Percentiles rank a stretch among this genome's conserved stretches.
These are phyloP conservation scores for Cenococcum geophilum DNA, from an alignment of 495 filamentous ascomycete genomes.

Conservation along the genomic window DNA sequence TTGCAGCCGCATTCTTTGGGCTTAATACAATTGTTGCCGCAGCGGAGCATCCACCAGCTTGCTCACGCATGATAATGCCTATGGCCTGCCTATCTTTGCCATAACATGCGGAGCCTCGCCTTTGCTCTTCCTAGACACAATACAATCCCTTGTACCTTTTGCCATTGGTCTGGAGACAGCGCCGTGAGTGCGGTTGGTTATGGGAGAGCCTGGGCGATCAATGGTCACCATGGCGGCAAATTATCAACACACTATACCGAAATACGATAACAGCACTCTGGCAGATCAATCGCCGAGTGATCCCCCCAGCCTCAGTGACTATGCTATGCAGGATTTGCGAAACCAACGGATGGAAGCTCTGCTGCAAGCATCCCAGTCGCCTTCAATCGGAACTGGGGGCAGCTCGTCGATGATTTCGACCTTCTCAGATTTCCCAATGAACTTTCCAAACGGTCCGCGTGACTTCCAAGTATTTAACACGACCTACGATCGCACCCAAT, in stretches of 20 bases:
- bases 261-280: neutral
- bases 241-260: neutral
- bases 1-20: too few species aligned
- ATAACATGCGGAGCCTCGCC: neutral
- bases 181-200: neutral
- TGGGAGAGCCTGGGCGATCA: neutral
- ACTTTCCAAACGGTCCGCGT: slow-evolving; percentile 5
- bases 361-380: slow-evolving; percentile 12
- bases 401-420: slow-evolving; percentile 23
- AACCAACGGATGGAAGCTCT: slow-evolving; percentile 3
- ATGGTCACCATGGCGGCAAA: slow-evolving; percentile 1
- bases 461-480: slow-evolving; percentile 11
- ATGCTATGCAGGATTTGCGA: slow-evolving; percentile 21
- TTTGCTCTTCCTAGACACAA: neutral
- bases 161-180: neutral
- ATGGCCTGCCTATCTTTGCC: neutral
- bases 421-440: slow-evolving; percentile 24
- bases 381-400: slow-evolving; percentile 3
- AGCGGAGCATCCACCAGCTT: neutral
- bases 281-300: slow-evolving; percentile 11
- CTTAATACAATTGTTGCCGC: too few species aligned
- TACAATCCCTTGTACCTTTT: neutral
- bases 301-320: slow-evolving; percentile 25
- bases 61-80: neutral
- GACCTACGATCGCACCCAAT: slow-evolving; percentile 13